phyloP scores from a whole-genome alignment of 73 alveolate genomes.

The Paramecium sexaurelia region DNA sequence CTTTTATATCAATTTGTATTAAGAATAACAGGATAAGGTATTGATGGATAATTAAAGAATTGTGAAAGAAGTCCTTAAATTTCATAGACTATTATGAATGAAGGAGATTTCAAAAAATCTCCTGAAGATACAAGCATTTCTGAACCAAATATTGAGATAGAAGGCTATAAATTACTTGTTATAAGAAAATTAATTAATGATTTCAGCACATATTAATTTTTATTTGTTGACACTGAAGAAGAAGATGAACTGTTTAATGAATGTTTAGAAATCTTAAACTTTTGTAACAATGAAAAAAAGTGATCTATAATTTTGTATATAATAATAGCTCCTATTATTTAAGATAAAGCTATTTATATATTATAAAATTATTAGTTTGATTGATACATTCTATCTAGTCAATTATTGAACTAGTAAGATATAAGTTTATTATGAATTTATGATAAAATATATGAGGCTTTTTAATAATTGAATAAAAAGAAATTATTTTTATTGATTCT shows the following conservation, averaged over 20 bases:
- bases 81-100: not conserved
- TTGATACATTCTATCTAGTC: not conserved
- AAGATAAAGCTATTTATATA: not conserved
- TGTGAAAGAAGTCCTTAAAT: not conserved
- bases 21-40: not conserved
- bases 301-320: not conserved
- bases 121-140: constrained; percentile 3
- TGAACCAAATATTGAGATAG: not conserved
- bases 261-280: not conserved
- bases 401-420: not conserved
- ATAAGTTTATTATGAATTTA: not conserved
- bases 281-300: not conserved
- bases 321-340: not conserved
- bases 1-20: not conserved
- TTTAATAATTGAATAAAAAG: too few relatives aligned
- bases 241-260: constrained; percentile 32
- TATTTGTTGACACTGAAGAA: constrained; percentile 37
- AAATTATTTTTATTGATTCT: too few relatives aligned
- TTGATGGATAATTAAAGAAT: not conserved
- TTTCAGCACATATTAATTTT: not conserved
- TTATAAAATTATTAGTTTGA: not conserved
- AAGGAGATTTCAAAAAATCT: constrained; percentile 12
- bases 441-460: too few relatives aligned
- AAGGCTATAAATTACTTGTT: not conserved
- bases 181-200: constrained; percentile 3